phyloP scores from a whole-genome alignment of 371 early-diverging fungal species.

The Mycotypha africana region DNA sequence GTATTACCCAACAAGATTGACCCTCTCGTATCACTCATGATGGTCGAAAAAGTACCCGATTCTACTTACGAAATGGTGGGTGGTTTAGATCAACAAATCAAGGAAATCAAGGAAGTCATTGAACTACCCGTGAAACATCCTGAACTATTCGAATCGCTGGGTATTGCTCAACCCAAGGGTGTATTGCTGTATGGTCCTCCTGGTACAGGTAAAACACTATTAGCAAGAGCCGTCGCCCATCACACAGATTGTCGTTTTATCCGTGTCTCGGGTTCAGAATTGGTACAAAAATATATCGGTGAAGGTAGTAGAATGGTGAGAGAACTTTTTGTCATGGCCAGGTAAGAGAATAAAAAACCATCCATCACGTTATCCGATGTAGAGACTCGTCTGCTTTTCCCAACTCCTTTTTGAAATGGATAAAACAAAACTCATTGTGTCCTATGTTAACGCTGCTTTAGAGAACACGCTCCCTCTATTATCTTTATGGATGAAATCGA shows the following conservation, averaged over 20 bases:
- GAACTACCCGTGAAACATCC: slow-evolving; percentile 96
- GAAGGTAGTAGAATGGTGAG: slow-evolving; percentile 99
- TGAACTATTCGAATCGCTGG: slow-evolving; percentile 44
- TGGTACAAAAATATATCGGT: slow-evolving; percentile 98
- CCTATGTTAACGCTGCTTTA: too few species aligned
- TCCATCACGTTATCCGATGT: too few species aligned
- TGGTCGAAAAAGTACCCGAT: slow-evolving; percentile 99
- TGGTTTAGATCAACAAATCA: slow-evolving; percentile 99
- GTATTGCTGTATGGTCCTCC: slow-evolving; percentile 99
- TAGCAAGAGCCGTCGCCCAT: slow-evolving; percentile 99
- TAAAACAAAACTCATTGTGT: too few species aligned
- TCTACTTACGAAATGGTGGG: slow-evolving; percentile 99
- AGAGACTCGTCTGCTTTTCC: background rate
- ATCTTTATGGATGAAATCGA: slow-evolving; percentile 99
- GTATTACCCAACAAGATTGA: slow-evolving; percentile 99
- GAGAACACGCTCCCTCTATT: slow-evolving; percentile 97
- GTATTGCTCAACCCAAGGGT: slow-evolving; percentile 67
- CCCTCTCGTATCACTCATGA: slow-evolving; percentile 99
- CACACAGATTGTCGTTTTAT: slow-evolving; percentile 99
- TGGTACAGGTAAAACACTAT: slow-evolving; percentile 99
- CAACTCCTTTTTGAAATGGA: slow-evolving; percentile 5
- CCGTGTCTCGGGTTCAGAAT: slow-evolving; percentile 99
- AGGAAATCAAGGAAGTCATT: slow-evolving; percentile 99
- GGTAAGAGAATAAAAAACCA: slow-evolving; percentile 31
- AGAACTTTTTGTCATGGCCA: slow-evolving; percentile 99